Evolutionary conservation across 2,329 filamentous ascomycete genomes (phyloP), one percentile per base, ranked within the genome.

Genomic region (Zymoseptoria passerinii): DNA sequence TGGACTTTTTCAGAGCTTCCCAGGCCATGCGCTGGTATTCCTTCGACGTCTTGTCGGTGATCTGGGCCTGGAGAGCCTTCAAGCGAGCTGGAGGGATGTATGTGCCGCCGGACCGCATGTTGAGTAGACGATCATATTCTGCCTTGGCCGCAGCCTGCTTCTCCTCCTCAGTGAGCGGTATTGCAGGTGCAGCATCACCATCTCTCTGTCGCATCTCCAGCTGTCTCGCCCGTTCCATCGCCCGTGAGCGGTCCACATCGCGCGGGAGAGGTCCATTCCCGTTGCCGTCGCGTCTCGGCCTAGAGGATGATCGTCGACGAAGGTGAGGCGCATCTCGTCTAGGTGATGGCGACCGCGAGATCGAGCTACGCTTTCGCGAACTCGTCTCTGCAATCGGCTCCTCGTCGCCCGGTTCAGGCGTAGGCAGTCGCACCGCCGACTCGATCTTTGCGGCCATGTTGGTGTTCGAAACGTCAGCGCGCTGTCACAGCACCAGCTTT

Each of bases 21-120:
- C 94, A 99, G 8, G 92, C 91, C 90, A 99, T 95, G 68, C 94
- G 89, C 81, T 97, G 94, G 72, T 96, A 97, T 76, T 97, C 94
- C 75, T 96, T 95, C 75, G 87, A 95, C 56, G 83, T 86, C 80
- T 95, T 96, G 77, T 99, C 94, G 62, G 91, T 96, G 74, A 99
- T 96, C 75, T 96, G 91, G 55, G 92, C 90, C 77, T 99, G 94
- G 61, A 99, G 83, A 48, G 92, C 92, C 67, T 91, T 85, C 70
- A 99, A 80, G 66, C 90, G 83, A 55, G 92, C 92, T 0, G 94
- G 94, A 19, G 94, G 94, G 61, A 99, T 95, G 72, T 99, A 99
- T 23, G 91, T 95, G 66, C 94, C 94, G 64, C 94, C 94, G 52
- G 91, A 96, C 65, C 94, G 88, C 84, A 95, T 92, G 65, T 83